Evolutionary conservation across 225 moss, liverwort and hornwort species (phyloP).

Genomic region (Physcomitrellopsis africana): DNA sequence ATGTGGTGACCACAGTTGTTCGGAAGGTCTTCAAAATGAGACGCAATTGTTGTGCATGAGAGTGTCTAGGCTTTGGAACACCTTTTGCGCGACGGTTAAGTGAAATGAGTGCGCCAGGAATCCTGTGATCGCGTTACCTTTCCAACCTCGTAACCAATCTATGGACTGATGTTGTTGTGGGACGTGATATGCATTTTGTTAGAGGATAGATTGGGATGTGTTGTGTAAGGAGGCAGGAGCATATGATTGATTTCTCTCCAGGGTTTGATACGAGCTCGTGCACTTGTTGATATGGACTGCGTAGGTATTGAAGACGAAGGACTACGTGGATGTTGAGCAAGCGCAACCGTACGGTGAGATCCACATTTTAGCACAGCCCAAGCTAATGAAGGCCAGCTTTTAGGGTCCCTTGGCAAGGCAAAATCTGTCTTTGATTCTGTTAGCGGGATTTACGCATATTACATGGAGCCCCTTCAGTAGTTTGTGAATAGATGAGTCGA

Average conservation of each 20-base stretch:
- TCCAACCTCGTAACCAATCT: not conserved
- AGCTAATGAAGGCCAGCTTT: conserved; percentile 82
- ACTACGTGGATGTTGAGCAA: conserved; percentile 94
- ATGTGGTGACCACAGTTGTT: not conserved
- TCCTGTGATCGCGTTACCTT: not conserved
- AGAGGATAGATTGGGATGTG: conserved; percentile 1
- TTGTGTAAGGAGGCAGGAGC: too few species aligned
- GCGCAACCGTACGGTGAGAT: conserved; percentile 72
- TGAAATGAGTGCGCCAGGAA: not conserved
- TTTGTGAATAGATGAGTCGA: conserved; percentile 53
- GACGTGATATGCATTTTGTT: not conserved
- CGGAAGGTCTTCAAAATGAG: not conserved
- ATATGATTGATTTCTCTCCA: not conserved
- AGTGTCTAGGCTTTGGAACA: not conserved
- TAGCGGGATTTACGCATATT: conserved; percentile 39
- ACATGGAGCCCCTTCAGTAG: conserved; percentile 41
- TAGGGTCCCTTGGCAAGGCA: conserved; percentile 37
- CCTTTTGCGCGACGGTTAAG: not conserved
- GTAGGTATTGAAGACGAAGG: conserved; percentile 95
- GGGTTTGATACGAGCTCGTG: conserved; percentile 15
- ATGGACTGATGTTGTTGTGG: not conserved
- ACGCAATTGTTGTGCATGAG: not conserved
- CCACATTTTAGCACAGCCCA: conserved; percentile 76
- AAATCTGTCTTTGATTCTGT: conserved; percentile 34
- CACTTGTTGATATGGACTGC: conserved; percentile 26